These are phyloP conservation scores for Groenewaldozyma auringiensis DNA, from an alignment of 1,139 yeast species.

Conservation along the genomic window DNA sequence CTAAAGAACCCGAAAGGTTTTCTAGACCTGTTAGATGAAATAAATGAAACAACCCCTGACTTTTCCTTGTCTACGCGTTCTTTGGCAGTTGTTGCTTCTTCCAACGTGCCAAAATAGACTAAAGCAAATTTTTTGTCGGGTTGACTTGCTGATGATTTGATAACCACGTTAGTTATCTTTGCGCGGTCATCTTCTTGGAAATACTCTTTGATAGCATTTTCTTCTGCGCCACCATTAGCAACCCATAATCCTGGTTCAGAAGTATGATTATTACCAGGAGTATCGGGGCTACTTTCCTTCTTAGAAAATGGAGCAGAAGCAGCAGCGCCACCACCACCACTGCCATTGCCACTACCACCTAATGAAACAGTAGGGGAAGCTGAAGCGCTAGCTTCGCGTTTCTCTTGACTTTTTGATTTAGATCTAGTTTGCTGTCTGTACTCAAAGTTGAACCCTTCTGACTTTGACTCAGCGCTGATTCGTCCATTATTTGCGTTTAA, in stretches of 20 bases:
- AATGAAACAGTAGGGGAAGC: background rate
- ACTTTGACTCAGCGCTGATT: conserved; percentile 36
- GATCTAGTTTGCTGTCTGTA: conserved; percentile 28
- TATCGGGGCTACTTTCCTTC: background rate
- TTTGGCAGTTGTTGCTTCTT: conserved; percentile 31
- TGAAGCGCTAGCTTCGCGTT: background rate
- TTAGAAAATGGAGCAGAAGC: conserved; percentile 2
- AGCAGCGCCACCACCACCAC: conserved; percentile 3
- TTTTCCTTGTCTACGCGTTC: conserved; percentile 29
- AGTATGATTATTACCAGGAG: conserved; percentile 4
- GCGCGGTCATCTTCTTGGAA: conserved; percentile 30
- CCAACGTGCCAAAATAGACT: conserved; percentile 32
- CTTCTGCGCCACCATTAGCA: conserved; percentile 29
- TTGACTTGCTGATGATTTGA: conserved; percentile 24
- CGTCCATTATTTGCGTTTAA: conserved; percentile 37
- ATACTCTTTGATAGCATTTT: conserved; percentile 27
- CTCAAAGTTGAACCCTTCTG: conserved; percentile 46
- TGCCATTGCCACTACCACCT: background rate
- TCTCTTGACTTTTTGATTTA: background rate
- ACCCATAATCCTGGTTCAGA: conserved; percentile 35
- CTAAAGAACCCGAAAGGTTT: conserved; percentile 9
- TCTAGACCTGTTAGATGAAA: conserved; percentile 12
- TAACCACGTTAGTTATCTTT: conserved; percentile 26
- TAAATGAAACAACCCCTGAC: conserved; percentile 23
- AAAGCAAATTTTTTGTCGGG: conserved; percentile 30